Base-by-base conservation (phyloP, 352 stramenopile genomes). In the Blastocystis sp. region DNA sequence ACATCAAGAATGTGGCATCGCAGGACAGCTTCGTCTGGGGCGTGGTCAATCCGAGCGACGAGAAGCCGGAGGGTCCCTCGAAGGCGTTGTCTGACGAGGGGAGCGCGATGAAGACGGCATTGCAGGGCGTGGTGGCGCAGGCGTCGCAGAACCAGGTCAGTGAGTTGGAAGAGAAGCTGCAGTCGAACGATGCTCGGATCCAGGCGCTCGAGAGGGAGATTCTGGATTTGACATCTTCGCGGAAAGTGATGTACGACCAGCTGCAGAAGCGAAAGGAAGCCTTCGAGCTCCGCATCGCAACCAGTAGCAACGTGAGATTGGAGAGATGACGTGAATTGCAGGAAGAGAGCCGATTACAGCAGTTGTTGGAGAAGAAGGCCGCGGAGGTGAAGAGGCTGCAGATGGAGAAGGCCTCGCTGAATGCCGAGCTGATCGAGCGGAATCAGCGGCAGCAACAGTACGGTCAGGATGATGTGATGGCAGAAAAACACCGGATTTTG, bases 21-120 rank as follows among this genome's bases (percentile, higher is more conserved):
- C n/a, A n/a, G 14, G 74, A 84, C 48, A 7, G 54, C 2, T 84
- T 84, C 60, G 74, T 84, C 4, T 69, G 54, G 28, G 74, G 74
- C 7, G 66, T 84, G 38, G 57, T 84, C 21, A 84, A 84, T 48
- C 74, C 74, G 1, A 2, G 28, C 24, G 57, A 34, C 0, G 64
- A 74, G 64, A 11, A 43, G 19, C 61, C 74, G 21, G 34, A 42
- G 10, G 3, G 17, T 9, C 3, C 0, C 14, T 10, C 34, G 54
- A 2, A 28, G 10, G 11, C 40, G 34, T 1, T 34, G 48, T 9
- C 6, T 3, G 42, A 48, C 21, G 28, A 48, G 11, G 48, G 66
- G 28, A 52, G 21, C 34, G 6, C 1, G 9, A 28, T 43, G 65
- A 28, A 6, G 45, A 24, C 9, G 54, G 24, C 28, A 9, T 28